Evolutionary conservation across 2,329 filamentous ascomycete species (phyloP), one percentile per base, ranked within the genome.

Genomic region (Emmonsiellopsis sp.): DNA sequence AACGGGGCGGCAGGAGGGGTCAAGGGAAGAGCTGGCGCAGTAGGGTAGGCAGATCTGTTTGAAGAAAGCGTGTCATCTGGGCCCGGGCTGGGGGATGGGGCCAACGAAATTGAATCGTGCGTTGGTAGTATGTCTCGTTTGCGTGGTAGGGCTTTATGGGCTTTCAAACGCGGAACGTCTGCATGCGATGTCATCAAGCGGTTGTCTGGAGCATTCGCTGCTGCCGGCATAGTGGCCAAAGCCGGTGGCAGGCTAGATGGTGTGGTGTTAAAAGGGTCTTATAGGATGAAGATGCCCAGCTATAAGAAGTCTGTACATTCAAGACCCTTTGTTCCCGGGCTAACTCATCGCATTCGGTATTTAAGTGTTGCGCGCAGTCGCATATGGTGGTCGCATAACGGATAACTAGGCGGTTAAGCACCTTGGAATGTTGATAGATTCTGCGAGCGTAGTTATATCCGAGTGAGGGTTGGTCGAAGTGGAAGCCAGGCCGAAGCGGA

Each of bases 111-210:
- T 37, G 57, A 49, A 54, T 57, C 49, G 6, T 55, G 39, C n/a
- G 47, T 58, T 42, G 59, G 56, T 47, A 59, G 49, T 33, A 64
- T 52, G 57, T 68, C 62, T 55, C 63, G 62, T 56, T 62, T 68
- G 57, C 66, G 65, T 42, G 70, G 70, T 39, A 74, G 65, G 36
- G 63, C 55, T 60, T 73, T 74, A 61, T 72, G 71, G 57, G 70
- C 64, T 62, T 64, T 72, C 56, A 72, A 57, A 37, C 63, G 60
- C 33, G 65, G 61, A 52, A 59, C 64, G 56, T 65, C 63, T 53
- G 61, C 46, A n/a, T 9, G 39, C 6, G 31, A 13, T 2, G 39
- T 42, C 32, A 36, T 42, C 31, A 40, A 32, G 43, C 13, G 42
- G 8, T 3, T 11, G 31, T 33, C 44, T 37, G 27, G 34, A 42